A percentile compares a stretch with the other conserved stretches of the same genome.
These are phyloP conservation scores for Solanum sejunctum DNA, from an alignment of 257 asterid genomes.

Conservation along the genomic window DNA sequence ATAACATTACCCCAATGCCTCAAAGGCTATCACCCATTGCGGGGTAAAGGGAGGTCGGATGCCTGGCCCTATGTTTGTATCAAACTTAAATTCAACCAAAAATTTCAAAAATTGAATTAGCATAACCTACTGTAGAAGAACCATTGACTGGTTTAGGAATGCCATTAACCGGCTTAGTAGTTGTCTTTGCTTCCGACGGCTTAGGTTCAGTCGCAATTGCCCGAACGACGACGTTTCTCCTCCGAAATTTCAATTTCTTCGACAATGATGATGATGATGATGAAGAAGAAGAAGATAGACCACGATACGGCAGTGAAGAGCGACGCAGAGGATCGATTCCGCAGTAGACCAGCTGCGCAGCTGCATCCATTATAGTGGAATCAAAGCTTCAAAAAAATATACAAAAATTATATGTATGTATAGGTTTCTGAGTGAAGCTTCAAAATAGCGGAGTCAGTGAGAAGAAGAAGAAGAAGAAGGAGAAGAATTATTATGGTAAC, in stretches of 20 bases:
- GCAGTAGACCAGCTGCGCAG: constrained; percentile 70
- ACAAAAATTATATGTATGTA: background rate
- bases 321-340: constrained; percentile 48
- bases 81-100: background rate
- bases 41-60: too few relatives aligned
- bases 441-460: background rate
- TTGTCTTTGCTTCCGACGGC: constrained; percentile 35
- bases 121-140: constrained; percentile 41
- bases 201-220: constrained; percentile 83
- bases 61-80: too few relatives aligned
- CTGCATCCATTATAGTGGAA: constrained; percentile 84
- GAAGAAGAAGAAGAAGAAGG: background rate
- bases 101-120: background rate
- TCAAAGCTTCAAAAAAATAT: background rate
- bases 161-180: constrained; percentile 11
- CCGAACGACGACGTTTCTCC: constrained; percentile 39
- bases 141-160: constrained; percentile 40
- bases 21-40: too few relatives aligned
- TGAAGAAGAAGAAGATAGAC: background rate
- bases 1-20: too few relatives aligned
- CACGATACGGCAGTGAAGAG: constrained; percentile 8
- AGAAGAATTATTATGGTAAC: background rate
- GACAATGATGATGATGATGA: background rate
- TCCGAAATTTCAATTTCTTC: constrained; percentile 8
- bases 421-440: background rate